A percentile compares a stretch with the other conserved stretches of the same genome.
These are phyloP conservation scores for Bertia moriformis DNA, from an alignment of 2,329 filamentous ascomycete species.

Conservation along the genomic window DNA sequence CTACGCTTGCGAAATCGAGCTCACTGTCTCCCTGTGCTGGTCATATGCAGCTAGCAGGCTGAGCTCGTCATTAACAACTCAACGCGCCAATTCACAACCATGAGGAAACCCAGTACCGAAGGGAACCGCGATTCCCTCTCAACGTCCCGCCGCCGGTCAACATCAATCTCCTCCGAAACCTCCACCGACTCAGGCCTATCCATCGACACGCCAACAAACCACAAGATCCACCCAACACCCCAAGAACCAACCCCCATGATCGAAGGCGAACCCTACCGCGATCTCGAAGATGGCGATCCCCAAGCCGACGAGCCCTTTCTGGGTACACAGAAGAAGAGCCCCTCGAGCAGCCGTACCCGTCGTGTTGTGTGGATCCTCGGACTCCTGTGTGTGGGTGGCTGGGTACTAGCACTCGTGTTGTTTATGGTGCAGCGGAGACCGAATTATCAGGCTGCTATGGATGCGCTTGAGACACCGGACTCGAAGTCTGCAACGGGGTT, in stretches of 20 bases:
- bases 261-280: background rate
- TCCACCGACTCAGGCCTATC: slow-evolving; percentile 18
- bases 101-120: too few species aligned
- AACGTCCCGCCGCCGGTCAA: slow-evolving; percentile 10
- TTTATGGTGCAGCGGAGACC: slow-evolving; percentile 32
- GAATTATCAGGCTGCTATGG: slow-evolving; percentile 24
- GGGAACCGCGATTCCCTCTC: slow-evolving; percentile 11
- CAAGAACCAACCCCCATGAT: background rate
- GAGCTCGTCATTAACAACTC: too few species aligned
- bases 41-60: too few species aligned
- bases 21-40: too few species aligned
- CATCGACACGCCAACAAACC: slow-evolving; percentile 12
- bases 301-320: background rate
- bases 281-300: background rate
- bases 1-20: too few species aligned
- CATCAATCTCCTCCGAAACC: slow-evolving; percentile 11
- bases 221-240: slow-evolving; percentile 8
- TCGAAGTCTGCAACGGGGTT: slow-evolving; percentile 53
- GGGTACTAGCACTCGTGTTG: slow-evolving; percentile 52
- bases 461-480: slow-evolving; percentile 45
- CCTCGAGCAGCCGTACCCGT: slow-evolving; percentile 21
- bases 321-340: background rate
- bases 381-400: slow-evolving; percentile 47
- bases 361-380: slow-evolving; percentile 46
- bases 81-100: too few species aligned